These are phyloP conservation scores for Oryza glaberrima DNA, from an alignment of 176 grass and related monocot species.

Conservation along the genomic window DNA sequence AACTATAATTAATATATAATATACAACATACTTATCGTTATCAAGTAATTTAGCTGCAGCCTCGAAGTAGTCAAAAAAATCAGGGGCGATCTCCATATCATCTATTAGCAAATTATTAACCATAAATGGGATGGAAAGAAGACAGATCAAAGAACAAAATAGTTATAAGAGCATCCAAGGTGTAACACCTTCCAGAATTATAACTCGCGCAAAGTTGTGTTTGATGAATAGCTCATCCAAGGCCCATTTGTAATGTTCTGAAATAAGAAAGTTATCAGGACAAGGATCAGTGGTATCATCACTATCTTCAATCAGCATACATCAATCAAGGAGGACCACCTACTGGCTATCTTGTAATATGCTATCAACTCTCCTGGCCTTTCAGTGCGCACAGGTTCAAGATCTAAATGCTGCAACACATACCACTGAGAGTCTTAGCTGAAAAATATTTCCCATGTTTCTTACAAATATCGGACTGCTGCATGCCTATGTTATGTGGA, in stretches of 20 bases:
- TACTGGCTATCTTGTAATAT: conserved; percentile 99
- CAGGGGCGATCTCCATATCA: conserved; percentile 97
- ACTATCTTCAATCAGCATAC: conserved; percentile 3
- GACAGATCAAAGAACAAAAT: conserved; percentile 32
- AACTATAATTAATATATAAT: conserved; percentile 30
- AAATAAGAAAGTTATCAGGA: conserved; percentile 40
- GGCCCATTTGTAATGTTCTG: conserved; percentile 99
- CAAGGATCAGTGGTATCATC: conserved; percentile 30
- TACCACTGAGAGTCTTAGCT: background rate
- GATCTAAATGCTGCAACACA: conserved; percentile 81
- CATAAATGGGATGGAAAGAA: conserved; percentile 23
- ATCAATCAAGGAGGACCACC: conserved; percentile 41
- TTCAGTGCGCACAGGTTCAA: conserved; percentile 89
- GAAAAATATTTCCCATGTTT: conserved; percentile 1
- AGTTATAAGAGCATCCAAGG: conserved; percentile 28
- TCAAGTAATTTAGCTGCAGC: conserved; percentile 86
- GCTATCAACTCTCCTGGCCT: conserved; percentile 87
- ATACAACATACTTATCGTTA: conserved; percentile 73
- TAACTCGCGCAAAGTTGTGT: conserved; percentile 83
- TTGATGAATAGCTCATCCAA: conserved; percentile 87
- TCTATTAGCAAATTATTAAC: conserved; percentile 60
- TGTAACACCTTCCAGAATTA: conserved; percentile 91
- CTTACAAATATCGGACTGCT: conserved; percentile 11
- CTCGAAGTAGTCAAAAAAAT: conserved; percentile 97
- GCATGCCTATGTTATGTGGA: background rate